Conservation (phyloP, 2,329 filamentous ascomycete species). For the Ceratocystis colombiana region DNA sequence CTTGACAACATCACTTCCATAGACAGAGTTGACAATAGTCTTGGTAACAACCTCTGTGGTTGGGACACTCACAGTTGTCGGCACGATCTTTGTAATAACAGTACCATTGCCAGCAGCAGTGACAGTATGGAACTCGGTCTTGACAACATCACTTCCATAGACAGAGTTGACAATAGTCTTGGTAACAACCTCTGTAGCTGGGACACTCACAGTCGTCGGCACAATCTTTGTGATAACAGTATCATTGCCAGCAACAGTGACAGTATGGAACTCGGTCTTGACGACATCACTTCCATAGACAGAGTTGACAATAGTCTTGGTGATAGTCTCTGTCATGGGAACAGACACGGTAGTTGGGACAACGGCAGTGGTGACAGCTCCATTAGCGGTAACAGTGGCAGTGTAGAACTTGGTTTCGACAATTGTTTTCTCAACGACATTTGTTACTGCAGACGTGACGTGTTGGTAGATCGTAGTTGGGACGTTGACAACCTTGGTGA, state of each 20-base stretch:
- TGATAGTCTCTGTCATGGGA: conserved; percentile 12
- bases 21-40: not conserved
- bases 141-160: not conserved
- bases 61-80: conserved; percentile 17
- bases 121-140: conserved; percentile 3
- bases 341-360: conserved; percentile 14
- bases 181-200: conserved; percentile 10
- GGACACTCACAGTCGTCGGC: conserved; percentile 15
- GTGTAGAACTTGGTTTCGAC: conserved; percentile 8
- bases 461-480: conserved; percentile 14
- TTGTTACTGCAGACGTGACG: conserved; percentile 22
- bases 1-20: not conserved
- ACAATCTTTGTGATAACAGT: conserved; percentile 2
- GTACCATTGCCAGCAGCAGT: not conserved
- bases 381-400: conserved; percentile 5
- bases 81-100: not conserved
- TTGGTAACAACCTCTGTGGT: conserved; percentile 8
- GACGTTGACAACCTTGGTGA: conserved; percentile 10
- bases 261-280: not conserved
- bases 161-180: not conserved
- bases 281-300: not conserved
- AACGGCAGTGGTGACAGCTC: not conserved
- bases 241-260: not conserved
- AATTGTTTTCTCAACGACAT: not conserved
- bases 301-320: not conserved